phyloP scores from a whole-genome alignment of 371 early-diverging fungal genomes.

The Zychaea mexicana region DNA sequence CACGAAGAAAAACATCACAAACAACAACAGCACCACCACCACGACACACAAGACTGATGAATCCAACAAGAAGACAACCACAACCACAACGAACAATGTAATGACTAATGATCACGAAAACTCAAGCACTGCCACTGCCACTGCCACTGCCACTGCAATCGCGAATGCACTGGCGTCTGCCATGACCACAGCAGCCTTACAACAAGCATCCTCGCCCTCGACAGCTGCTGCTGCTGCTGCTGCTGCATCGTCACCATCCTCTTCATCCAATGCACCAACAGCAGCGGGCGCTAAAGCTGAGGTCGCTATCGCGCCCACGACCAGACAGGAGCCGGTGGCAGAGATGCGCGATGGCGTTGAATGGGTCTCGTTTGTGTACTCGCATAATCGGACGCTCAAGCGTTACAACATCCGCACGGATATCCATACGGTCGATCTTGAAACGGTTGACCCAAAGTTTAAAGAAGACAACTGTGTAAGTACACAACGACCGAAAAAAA shows the following conservation, averaged over 20 bases:
- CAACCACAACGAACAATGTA: background rate
- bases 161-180: slow-evolving; percentile 17
- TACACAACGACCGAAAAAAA: background rate
- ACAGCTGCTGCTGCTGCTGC: background rate
- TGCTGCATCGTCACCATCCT: background rate
- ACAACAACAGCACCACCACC: background rate
- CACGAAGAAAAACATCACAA: background rate
- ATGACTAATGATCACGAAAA: slow-evolving; percentile 2
- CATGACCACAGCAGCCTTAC: slow-evolving; percentile 15
- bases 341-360: slow-evolving; percentile 65
- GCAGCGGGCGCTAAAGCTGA: background rate
- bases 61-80: background rate
- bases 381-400: slow-evolving; percentile 60
- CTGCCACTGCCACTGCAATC: slow-evolving; percentile 12
- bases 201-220: slow-evolving; percentile 3
- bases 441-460: slow-evolving; percentile 72
- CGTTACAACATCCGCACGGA: slow-evolving; percentile 83
- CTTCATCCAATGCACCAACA: background rate
- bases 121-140: slow-evolving; percentile 3
- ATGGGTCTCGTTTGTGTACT: slow-evolving; percentile 74
- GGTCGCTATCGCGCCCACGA: background rate
- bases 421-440: slow-evolving; percentile 67
- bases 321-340: slow-evolving; percentile 37
- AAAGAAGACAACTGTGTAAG: slow-evolving; percentile 81
- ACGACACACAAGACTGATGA: background rate